Evolutionary conservation across 192 early-diverging fungal species (phyloP), one percentile per base, ranked within the genome.

Genomic region (Gryganskiella cystojenkinii): DNA sequence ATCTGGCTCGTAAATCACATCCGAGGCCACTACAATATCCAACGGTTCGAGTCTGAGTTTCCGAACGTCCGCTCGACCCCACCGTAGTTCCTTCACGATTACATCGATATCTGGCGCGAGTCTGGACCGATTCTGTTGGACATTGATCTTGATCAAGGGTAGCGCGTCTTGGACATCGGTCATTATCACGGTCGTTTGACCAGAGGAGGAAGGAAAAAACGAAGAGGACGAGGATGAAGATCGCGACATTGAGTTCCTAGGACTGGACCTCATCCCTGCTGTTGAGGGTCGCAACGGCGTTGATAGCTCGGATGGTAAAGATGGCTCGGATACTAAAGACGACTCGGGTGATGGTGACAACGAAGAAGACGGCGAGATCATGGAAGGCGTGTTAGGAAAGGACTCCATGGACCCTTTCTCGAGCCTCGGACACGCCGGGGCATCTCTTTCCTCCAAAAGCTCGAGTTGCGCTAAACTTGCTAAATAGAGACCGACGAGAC

Each of bases 1-100:
- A 4, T 67, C 45, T 0, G 64, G 25, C n/a, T 86, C 81, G 37
- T 86, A 86, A 5, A 86, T 64, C 14, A 86, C 81, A 63, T 86
- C 85, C 0, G 85, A 86, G 1, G 85, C 85, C n/a, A 86, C 57
- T 3, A 86, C 59, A 13, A 81, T 25, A 33, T 86, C 85, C 3
- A 80, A 54, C 4, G 37, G 56, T 33, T 50, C 68, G 10, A 46
- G 61, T 0, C 22, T 43, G 0, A 33, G 35, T 1, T 54, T 52
- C 17, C 64, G 14, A 0, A 67, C 30, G 8, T 22, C 1, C 25
- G 60, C 14, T 2, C 65, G 56, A 53, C 83, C 82, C 62, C 76
- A 70, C 5, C 64, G 35, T 1, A 78, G 54, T 19, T 35, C 22
- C 10, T 71, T 63, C 22, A 45, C 31, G 8, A 62, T 25, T 13